These are phyloP conservation scores for Hyphopichia homilentoma DNA, from an alignment of 805 yeast species.

Conservation along the genomic window DNA sequence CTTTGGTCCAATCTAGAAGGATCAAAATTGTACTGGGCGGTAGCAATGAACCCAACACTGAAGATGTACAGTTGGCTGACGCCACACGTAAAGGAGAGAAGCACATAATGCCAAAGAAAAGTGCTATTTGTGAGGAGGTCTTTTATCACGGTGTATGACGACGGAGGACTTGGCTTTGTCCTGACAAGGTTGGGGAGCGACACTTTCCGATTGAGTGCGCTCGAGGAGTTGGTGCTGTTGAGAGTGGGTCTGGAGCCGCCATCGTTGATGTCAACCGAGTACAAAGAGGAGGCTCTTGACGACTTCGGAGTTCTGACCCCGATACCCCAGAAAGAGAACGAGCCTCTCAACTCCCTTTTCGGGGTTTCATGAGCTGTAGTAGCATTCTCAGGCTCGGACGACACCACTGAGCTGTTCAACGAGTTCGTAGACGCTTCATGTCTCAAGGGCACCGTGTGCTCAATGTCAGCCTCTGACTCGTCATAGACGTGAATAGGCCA, in stretches of 20 bases:
- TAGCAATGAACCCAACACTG: conserved; percentile 69
- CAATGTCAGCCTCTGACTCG: conserved; percentile 7
- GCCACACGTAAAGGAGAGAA: conserved; percentile 57
- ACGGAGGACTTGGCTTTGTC: too few relatives aligned
- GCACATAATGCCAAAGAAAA: conserved; percentile 50
- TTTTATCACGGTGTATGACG: too few relatives aligned
- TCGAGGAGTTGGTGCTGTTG: too few relatives aligned
- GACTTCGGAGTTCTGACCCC: conserved; percentile 28
- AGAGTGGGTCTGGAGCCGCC: too few relatives aligned
- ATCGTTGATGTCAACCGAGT: too few relatives aligned
- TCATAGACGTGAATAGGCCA: conserved; percentile 40
- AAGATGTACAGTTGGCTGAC: conserved; percentile 71
- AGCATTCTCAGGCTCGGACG: background rate
- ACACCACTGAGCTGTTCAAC: background rate
- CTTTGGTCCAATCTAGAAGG: conserved; percentile 14
- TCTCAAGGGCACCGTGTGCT: background rate
- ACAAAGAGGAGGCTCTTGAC: conserved; percentile 15
- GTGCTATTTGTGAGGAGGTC: conserved; percentile 18
- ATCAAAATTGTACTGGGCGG: conserved; percentile 34
- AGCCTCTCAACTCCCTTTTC: conserved; percentile 24
- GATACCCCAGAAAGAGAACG: conserved; percentile 39
- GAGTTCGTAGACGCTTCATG: conserved; percentile 1
- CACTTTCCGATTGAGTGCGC: too few relatives aligned
- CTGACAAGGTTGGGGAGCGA: too few relatives aligned
- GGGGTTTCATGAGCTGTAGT: background rate